Conservation (phyloP, 805 yeast genomes). For the Lachancea quebecensis region DNA sequence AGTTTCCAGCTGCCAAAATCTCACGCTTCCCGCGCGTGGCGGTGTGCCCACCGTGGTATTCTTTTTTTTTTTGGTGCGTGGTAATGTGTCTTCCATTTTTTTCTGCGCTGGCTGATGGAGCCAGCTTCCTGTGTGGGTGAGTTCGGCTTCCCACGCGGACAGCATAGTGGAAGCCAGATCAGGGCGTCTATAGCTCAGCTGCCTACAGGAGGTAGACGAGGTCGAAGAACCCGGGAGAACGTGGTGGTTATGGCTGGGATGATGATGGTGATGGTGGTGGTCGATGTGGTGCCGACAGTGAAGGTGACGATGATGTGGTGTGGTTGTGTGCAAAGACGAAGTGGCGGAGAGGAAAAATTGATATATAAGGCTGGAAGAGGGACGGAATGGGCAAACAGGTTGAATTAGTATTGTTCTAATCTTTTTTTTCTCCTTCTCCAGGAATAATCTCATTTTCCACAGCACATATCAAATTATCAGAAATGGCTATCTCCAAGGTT, state of each 20-base stretch:
- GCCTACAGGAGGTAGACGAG: neutral
- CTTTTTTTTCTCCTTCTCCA: constrained; percentile 10
- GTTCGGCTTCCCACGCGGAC: too few species aligned
- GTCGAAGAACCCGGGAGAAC: neutral
- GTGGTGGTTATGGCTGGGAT: neutral
- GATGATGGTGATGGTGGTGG: neutral
- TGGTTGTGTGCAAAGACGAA: neutral
- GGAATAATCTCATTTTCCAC: constrained; percentile 16
- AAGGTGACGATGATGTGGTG: neutral
- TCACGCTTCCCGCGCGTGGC: too few species aligned
- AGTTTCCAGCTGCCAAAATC: too few species aligned
- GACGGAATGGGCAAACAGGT: neutral
- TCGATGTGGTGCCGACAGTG: neutral
- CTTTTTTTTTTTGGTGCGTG: too few species aligned
- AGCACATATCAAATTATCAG: constrained; percentile 11
- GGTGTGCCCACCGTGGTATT: too few species aligned
- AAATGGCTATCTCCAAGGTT: constrained; percentile 81
- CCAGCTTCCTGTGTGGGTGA: too few species aligned
- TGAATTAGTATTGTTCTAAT: too few species aligned
- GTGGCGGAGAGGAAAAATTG: neutral
- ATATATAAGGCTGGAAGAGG: neutral
- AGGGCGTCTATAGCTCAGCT: too few species aligned
- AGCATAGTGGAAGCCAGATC: too few species aligned
- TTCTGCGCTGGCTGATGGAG: too few species aligned
- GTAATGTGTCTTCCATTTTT: too few species aligned